phyloP scores from a whole-genome alignment of 495 filamentous ascomycete genomes.

The Friedmanniomyces endolithicus region DNA sequence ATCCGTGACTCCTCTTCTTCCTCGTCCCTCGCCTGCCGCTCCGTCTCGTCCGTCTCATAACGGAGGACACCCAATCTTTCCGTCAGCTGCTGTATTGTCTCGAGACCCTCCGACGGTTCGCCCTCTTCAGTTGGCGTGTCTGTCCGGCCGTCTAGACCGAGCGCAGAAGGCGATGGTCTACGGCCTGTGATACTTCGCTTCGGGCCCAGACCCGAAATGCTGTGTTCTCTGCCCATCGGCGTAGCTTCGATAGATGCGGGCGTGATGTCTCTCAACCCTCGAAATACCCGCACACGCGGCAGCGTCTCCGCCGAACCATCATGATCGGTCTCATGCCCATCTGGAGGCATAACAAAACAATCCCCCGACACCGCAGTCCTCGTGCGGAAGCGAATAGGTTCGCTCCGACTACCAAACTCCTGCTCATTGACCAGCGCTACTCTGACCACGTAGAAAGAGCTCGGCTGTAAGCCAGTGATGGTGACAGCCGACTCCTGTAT shows the following conservation, averaged over 20 bases:
- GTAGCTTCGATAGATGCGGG: constrained; percentile 37
- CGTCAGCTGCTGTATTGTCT: constrained; percentile 35
- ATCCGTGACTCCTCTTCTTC: constrained; percentile 62
- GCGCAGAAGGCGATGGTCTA: constrained; percentile 61
- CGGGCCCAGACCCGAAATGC: constrained; percentile 40
- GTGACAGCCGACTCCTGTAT: constrained; percentile 79
- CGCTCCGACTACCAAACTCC: constrained; percentile 82
- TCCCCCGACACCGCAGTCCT: constrained; percentile 29
- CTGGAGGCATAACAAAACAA: constrained; percentile 19
- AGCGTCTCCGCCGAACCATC: constrained; percentile 34
- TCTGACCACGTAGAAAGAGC: constrained; percentile 81
- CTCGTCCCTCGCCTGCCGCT: constrained; percentile 44
- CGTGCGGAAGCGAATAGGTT: constrained; percentile 61
- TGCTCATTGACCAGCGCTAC: constrained; percentile 79
- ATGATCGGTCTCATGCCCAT: constrained; percentile 24
- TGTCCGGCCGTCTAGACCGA: constrained; percentile 40
- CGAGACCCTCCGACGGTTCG: constrained; percentile 39
- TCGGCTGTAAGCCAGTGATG: constrained; percentile 69
- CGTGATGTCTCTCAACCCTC: constrained; percentile 36
- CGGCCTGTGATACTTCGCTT: constrained; percentile 59
- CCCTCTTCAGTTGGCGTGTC: constrained; percentile 21
- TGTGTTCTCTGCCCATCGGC: constrained; percentile 52
- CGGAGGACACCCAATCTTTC: constrained; percentile 36
- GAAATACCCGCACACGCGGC: constrained; percentile 32
- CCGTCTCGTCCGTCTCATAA: constrained; percentile 28